Evolutionary conservation across 345 rosid species (phyloP).

Genomic region (Citrus cavaleriei): DNA sequence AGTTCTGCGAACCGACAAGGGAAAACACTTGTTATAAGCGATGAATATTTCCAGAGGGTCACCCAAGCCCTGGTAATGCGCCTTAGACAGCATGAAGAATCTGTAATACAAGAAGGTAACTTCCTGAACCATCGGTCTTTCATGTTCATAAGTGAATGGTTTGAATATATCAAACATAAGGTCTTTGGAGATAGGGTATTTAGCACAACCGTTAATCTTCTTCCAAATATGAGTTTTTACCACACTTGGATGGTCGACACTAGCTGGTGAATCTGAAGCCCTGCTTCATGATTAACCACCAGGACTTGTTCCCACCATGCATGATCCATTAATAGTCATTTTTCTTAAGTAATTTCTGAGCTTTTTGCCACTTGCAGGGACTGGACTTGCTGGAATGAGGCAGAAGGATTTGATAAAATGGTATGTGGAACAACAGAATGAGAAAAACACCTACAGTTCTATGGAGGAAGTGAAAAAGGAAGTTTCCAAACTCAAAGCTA

Average conservation of each 20-base stretch:
- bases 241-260: not conserved
- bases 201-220: not conserved
- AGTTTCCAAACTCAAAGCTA: conserved; percentile 60
- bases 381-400: conserved; percentile 78
- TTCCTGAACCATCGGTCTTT: not conserved
- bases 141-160: not conserved
- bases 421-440: conserved; percentile 87
- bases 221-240: not conserved
- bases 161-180: not conserved
- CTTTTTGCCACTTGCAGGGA: conserved; percentile 35
- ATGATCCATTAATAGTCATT: not conserved
- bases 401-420: conserved; percentile 80
- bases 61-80: conserved; percentile 81
- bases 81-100: conserved; percentile 89
- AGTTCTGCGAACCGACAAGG: conserved; percentile 25
- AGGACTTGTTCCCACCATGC: not conserved
- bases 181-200: not conserved
- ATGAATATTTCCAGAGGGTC: conserved; percentile 82
- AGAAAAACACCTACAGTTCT: conserved; percentile 71
- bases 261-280: not conserved
- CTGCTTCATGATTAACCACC: not conserved
- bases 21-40: conserved; percentile 64
- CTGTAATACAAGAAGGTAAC: conserved; percentile 45
- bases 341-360: not conserved
- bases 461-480: conserved; percentile 67